Evolutionary conservation across 2,329 filamentous ascomycete genomes (phyloP).

Genomic region (Didymella exigua): DNA sequence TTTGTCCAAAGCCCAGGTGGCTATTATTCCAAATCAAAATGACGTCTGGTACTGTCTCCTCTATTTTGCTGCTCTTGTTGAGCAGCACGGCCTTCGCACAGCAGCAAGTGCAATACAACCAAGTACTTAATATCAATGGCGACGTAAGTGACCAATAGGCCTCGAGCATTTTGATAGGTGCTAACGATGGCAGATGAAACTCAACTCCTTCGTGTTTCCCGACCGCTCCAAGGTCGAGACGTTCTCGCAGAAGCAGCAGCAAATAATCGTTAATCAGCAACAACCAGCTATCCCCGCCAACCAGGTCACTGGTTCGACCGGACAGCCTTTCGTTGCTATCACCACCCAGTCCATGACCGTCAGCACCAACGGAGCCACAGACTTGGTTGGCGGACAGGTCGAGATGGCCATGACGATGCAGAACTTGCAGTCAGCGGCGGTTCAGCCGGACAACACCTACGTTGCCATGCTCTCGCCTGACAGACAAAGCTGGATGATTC

Average conservation of each 20-base stretch:
- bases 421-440: constrained; percentile 34
- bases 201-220: constrained; percentile 47
- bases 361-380: constrained; percentile 45
- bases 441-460: constrained; percentile 45
- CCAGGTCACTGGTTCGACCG: constrained; percentile 46
- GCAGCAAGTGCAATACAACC: constrained; percentile 44
- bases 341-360: constrained; percentile 42
- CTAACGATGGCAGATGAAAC: constrained; percentile 40
- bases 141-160: constrained; percentile 36
- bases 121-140: constrained; percentile 49
- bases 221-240: constrained; percentile 47
- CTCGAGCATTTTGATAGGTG: rapidly evolving
- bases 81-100: constrained; percentile 37
- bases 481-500: constrained; percentile 47
- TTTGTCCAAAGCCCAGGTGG: constrained; percentile 41
- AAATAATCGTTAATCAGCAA: constrained; percentile 50
- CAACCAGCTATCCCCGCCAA: constrained; percentile 41
- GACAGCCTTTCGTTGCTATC: constrained; percentile 46
- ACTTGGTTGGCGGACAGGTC: constrained; percentile 46
- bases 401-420: constrained; percentile 43
- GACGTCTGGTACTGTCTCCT: constrained; percentile 47
- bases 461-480: constrained; percentile 47
- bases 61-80: constrained; percentile 37
- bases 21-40: constrained; percentile 34
- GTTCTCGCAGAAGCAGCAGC: constrained; percentile 47